A percentile compares a stretch with the other conserved stretches of the same genome.
phyloP scores from a whole-genome alignment of 225 moss, liverwort and hornwort species.

The Sphagnum tenellum region DNA sequence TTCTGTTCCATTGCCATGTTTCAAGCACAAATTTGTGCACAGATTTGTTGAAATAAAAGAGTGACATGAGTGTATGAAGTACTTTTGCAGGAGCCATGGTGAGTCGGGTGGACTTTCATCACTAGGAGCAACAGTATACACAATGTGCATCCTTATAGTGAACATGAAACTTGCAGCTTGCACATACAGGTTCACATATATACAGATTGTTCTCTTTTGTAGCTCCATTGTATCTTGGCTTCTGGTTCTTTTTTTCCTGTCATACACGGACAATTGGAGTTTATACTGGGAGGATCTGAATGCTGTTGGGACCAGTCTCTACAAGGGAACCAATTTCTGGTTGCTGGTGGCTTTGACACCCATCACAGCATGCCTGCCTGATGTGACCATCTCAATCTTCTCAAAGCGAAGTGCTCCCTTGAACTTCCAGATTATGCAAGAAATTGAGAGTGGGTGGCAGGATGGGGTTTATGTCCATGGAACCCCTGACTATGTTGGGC shows the following conservation, averaged over 20 bases:
- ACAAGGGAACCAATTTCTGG: conserved; percentile 44
- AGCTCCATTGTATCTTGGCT: conserved; percentile 26
- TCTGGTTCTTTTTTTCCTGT: conserved; percentile 31
- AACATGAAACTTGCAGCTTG: conserved; percentile 44
- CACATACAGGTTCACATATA: conserved; percentile 40
- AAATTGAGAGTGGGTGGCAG: conserved; percentile 77
- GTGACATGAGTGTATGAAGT: too few relatives aligned
- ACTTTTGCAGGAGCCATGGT: conserved; percentile 37
- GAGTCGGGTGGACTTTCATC: conserved; percentile 37
- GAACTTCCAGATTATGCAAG: conserved; percentile 65
- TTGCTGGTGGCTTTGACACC: conserved; percentile 48
- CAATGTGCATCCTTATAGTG: conserved; percentile 42
- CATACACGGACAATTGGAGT: conserved; percentile 13
- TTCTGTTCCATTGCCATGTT: too few relatives aligned
- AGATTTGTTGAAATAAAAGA: too few relatives aligned
- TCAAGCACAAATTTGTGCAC: too few relatives aligned
- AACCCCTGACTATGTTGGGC: conserved; percentile 47
- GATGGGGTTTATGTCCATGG: conserved; percentile 29
- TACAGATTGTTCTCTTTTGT: conserved; percentile 31
- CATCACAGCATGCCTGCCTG: conserved; percentile 37
- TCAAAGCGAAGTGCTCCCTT: conserved; percentile 31
- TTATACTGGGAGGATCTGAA: conserved; percentile 25
- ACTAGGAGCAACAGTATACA: conserved; percentile 48
- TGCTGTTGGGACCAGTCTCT: conserved; percentile 18
- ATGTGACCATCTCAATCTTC: conserved; percentile 30